Percentiles rank a stretch among this genome's conserved stretches.
phyloP scores from a whole-genome alignment of 2,329 filamentous ascomycete species.

The Curvularia lunata region DNA sequence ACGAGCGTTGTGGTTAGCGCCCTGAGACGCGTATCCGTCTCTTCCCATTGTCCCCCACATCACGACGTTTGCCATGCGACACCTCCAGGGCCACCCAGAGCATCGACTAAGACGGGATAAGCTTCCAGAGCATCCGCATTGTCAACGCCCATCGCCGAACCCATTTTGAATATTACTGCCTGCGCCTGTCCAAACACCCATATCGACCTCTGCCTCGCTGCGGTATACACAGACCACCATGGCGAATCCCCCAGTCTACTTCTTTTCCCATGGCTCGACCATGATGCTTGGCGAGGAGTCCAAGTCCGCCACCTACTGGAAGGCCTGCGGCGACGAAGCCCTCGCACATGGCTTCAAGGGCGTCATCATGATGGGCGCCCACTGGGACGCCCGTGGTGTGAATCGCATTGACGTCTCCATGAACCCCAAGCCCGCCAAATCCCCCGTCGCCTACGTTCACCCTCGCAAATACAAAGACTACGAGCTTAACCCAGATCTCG shows the following conservation, averaged over 20 bases:
- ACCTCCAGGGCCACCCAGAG: not conserved
- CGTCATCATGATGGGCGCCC: conserved; percentile 72
- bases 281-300: conserved; percentile 74
- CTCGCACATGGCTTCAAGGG: conserved; percentile 65
- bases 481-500: conserved; percentile 65
- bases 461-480: conserved; percentile 70
- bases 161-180: not conserved
- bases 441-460: conserved; percentile 70
- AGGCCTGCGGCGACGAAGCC: conserved; percentile 68
- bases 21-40: not conserved
- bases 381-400: conserved; percentile 67
- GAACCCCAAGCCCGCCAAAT: conserved; percentile 66
- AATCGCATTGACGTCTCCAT: conserved; percentile 64
- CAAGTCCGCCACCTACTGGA: conserved; percentile 68
- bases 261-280: conserved; percentile 74
- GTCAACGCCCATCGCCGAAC: not conserved
- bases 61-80: conserved; percentile 13
- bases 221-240: conserved; percentile 16
- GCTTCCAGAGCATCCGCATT: conserved; percentile 1
- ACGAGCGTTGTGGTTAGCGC: not conserved
- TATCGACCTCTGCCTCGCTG: not conserved
- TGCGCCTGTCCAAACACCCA: not conserved
- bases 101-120: conserved; percentile 3
- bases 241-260: conserved; percentile 63
- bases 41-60: conserved; percentile 18